Evolutionary conservation across 2,329 filamentous ascomycete species (phyloP).

Genomic region (Neofusicoccum umdonicola): DNA sequence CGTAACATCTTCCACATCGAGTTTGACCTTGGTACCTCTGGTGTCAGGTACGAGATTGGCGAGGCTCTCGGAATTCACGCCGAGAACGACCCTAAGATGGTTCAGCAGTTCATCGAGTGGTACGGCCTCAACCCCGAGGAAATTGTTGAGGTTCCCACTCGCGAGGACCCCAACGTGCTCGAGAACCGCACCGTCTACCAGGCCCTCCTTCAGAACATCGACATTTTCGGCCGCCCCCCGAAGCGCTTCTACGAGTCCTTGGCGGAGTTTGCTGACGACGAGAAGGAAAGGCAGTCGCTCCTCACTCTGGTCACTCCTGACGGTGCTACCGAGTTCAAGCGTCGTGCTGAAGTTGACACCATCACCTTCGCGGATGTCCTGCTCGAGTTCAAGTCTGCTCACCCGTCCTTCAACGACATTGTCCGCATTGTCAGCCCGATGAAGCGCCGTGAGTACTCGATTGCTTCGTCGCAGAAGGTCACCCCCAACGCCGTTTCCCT

Average conservation of each 20-base stretch:
- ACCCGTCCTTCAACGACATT: slow-evolving; percentile 83
- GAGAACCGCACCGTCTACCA: slow-evolving; percentile 94
- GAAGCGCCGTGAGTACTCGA: slow-evolving; percentile 98
- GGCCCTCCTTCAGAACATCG: slow-evolving; percentile 84
- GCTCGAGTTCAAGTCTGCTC: slow-evolving; percentile 84
- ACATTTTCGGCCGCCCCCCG: slow-evolving; percentile 93
- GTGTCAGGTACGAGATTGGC: slow-evolving; percentile 93
- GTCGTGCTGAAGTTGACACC: slow-evolving; percentile 84
- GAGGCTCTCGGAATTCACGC: slow-evolving; percentile 96
- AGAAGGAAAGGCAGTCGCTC: slow-evolving; percentile 77
- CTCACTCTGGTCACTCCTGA: slow-evolving; percentile 72
- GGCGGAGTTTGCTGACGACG: slow-evolving; percentile 79
- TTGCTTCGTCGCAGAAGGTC: slow-evolving; percentile 93
- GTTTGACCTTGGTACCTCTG: slow-evolving; percentile 89
- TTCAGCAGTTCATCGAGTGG: slow-evolving; percentile 81
- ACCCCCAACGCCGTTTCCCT: slow-evolving; percentile 85
- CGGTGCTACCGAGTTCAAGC: slow-evolving; percentile 88
- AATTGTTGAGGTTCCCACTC: slow-evolving; percentile 85
- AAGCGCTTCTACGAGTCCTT: slow-evolving; percentile 97
- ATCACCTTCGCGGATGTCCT: slow-evolving; percentile 88
- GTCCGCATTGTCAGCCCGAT: slow-evolving; percentile 82
- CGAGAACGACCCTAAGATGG: slow-evolving; percentile 79
- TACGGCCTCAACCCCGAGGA: slow-evolving; percentile 82
- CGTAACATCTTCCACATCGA: slow-evolving; percentile 99
- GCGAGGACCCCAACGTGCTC: slow-evolving; percentile 69